phyloP scores from a whole-genome alignment of 352 stramenopile genomes.

The Phytophthora nicotianae region DNA sequence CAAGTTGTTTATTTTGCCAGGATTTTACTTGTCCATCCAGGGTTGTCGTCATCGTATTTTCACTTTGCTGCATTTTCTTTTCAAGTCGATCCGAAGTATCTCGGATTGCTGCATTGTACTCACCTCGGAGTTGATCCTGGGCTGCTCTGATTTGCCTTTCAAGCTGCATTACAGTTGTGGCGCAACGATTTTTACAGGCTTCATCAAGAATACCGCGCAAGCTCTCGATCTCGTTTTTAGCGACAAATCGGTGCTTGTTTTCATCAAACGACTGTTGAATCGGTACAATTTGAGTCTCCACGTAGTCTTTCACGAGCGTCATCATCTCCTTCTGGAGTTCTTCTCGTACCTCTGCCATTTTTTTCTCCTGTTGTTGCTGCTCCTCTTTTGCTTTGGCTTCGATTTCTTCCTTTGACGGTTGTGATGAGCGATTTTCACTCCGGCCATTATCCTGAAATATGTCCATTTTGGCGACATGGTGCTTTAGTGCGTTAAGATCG shows the following conservation, averaged over 20 bases:
- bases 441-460: slow-evolving; percentile 30
- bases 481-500: slow-evolving; percentile 65
- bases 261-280: slow-evolving; percentile 21
- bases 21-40: slow-evolving; percentile 27
- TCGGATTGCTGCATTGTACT: slow-evolving; percentile 16
- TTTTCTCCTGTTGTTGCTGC: slow-evolving; percentile 27
- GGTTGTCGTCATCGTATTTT: slow-evolving; percentile 17
- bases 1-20: slow-evolving; percentile 39
- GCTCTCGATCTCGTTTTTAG: slow-evolving; percentile 30
- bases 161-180: slow-evolving; percentile 8
- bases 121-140: slow-evolving; percentile 23
- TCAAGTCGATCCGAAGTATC: slow-evolving; percentile 24
- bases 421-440: slow-evolving; percentile 2
- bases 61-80: slow-evolving; percentile 24
- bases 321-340: slow-evolving; percentile 23
- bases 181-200: slow-evolving; percentile 20
- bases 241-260: slow-evolving; percentile 11
- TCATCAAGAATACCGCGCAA: slow-evolving; percentile 25
- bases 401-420: slow-evolving; percentile 26
- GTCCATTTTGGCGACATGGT: slow-evolving; percentile 50
- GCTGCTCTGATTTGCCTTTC: slow-evolving; percentile 20
- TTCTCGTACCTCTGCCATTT: slow-evolving; percentile 21
- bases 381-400: slow-evolving; percentile 30
- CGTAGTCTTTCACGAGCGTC: slow-evolving; percentile 23
- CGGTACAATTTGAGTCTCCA: slow-evolving; percentile 25